Conservation (phyloP, 2,329 filamentous ascomycete genomes). For the Pseudogymnoascus pannorum region DNA sequence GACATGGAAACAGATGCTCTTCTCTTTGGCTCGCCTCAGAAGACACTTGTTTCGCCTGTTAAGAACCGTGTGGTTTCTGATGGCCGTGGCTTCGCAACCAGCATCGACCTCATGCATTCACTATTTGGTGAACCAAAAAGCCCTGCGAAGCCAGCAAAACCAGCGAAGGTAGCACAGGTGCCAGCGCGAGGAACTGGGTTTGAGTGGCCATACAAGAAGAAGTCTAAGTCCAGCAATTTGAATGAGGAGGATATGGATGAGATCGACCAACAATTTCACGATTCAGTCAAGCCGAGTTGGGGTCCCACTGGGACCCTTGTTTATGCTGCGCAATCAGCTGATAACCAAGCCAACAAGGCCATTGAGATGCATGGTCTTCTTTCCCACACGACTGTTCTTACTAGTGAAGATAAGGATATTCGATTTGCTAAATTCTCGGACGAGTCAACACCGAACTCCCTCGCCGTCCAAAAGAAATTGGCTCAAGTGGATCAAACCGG, state of each 20-base stretch:
- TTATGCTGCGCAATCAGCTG: constrained; percentile 40
- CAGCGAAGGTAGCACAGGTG: neutral
- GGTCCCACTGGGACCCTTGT: constrained; percentile 66
- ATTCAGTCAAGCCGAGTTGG: constrained; percentile 73
- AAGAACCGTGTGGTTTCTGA: constrained; percentile 23
- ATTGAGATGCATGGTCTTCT: constrained; percentile 40
- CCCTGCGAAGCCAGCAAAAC: constrained; percentile 43
- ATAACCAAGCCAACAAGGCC: constrained; percentile 19
- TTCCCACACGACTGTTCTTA: constrained; percentile 48
- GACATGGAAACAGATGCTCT: constrained; percentile 32
- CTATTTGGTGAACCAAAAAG: constrained; percentile 70
- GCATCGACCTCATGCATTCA: constrained; percentile 94
- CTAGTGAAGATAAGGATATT: constrained; percentile 57
- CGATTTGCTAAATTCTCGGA: constrained; percentile 57
- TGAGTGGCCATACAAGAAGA: constrained; percentile 83
- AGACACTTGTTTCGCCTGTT: constrained; percentile 26
- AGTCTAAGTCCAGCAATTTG: constrained; percentile 59
- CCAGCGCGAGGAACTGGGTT: neutral
- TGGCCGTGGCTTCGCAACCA: constrained; percentile 68
- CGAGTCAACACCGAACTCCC: constrained; percentile 48
- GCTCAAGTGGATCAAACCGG: constrained; percentile 47
- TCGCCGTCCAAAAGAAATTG: constrained; percentile 47
- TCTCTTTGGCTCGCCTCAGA: constrained; percentile 27
- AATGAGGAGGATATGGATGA: constrained; percentile 55
- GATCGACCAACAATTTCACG: constrained; percentile 60